A percentile compares a stretch with the other conserved stretches of the same genome.
Conservation (phyloP, 371 early-diverging fungal species). For the Apophysomyces ossiformis region DNA sequence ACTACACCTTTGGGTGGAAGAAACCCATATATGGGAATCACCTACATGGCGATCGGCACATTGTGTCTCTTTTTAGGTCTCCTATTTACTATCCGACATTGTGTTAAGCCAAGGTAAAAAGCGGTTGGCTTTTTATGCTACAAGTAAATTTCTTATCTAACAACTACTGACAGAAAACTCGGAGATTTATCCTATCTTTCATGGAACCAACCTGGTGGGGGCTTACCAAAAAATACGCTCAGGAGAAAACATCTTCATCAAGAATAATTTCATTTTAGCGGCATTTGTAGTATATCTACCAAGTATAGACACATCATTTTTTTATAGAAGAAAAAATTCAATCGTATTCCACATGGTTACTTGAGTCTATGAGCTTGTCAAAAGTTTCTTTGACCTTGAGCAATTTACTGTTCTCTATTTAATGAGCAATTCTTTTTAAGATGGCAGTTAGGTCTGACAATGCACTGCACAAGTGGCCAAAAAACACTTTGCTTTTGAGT, state of each 20-base stretch:
- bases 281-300: constrained; percentile 3
- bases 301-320: background rate
- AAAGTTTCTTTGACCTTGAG: too few relatives aligned
- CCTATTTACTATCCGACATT: constrained; percentile 84
- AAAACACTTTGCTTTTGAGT: too few relatives aligned
- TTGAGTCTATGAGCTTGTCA: too few relatives aligned
- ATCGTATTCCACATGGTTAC: too few relatives aligned
- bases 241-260: constrained; percentile 28
- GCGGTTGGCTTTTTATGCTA: background rate
- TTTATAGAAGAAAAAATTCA: background rate
- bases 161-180: constrained; percentile 65
- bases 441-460: too few relatives aligned
- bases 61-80: constrained; percentile 85
- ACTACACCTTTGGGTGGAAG: constrained; percentile 93
- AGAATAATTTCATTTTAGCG: constrained; percentile 21
- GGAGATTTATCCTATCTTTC: constrained; percentile 93
- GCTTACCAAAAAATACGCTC: constrained; percentile 34
- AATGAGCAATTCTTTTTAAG: too few relatives aligned
- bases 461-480: too few relatives aligned
- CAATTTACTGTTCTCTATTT: too few relatives aligned
- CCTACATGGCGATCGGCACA: constrained; percentile 89
- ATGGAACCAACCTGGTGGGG: constrained; percentile 86
- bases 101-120: constrained; percentile 85
- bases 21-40: constrained; percentile 93
- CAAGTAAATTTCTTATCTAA: constrained; percentile 1